These are phyloP conservation scores for Onygenales sp. DNA, from an alignment of 2,329 filamentous ascomycete genomes.

Conservation along the genomic window DNA sequence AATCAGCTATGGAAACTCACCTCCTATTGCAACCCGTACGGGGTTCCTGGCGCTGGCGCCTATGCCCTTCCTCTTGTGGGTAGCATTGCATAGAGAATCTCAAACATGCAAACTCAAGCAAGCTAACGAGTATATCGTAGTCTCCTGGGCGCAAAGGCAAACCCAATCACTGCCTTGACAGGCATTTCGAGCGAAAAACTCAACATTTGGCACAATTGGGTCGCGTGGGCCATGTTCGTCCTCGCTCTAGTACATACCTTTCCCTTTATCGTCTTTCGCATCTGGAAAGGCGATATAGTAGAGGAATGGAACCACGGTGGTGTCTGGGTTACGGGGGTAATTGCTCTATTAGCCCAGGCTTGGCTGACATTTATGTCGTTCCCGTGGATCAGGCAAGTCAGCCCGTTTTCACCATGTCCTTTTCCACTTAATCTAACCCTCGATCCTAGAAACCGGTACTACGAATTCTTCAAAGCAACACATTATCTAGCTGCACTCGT, in stretches of 20 bases:
- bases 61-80: conserved; percentile 40
- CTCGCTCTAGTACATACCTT: conserved; percentile 49
- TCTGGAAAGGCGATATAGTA: conserved; percentile 36
- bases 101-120: no score
- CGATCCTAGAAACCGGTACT: conserved; percentile 38
- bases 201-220: conserved; percentile 45
- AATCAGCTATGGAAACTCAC: conserved; percentile 37
- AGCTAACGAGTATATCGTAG: not conserved
- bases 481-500: conserved; percentile 45
- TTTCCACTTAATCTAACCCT: conserved; percentile 2
- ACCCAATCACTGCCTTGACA: conserved; percentile 43
- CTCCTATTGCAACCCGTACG: conserved; percentile 41
- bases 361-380: conserved; percentile 41
- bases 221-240: conserved; percentile 45
- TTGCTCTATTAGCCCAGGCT: conserved; percentile 43
- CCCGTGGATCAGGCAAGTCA: conserved; percentile 16
- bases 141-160: conserved; percentile 41
- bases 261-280: conserved; percentile 46
- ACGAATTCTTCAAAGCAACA: conserved; percentile 53
- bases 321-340: conserved; percentile 46
- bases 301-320: conserved; percentile 35
- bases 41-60: conserved; percentile 43
- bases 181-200: conserved; percentile 49
- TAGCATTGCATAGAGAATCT: conserved; percentile 17
- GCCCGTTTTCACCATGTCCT: not conserved